Base-by-base conservation (phyloP, 768 basidiomycete genomes). In the Xerocomellus chrysenteron region DNA sequence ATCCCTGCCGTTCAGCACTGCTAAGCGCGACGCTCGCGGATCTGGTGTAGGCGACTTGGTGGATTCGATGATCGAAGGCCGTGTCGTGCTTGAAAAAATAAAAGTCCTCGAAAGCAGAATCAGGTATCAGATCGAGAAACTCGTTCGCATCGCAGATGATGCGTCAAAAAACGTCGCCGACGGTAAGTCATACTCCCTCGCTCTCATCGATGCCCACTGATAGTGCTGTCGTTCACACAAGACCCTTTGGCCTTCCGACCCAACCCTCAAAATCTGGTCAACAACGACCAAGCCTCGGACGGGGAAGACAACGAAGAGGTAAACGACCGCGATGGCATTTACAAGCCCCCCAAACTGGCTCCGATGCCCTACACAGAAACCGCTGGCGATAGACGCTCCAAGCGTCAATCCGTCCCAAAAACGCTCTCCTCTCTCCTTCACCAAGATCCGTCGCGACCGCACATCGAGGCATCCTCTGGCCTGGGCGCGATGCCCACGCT, bases 11-110 rank as follows among this genome's bases (percentile, higher is more conserved):
- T 92, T 93, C 64, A 79, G 83, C 21, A 21, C 21, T 21, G 21
- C 21, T 21, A 21, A 21, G 21, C 21, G 21, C 21, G 21, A 21
- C 21, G 21, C 21, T 21, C 21, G 21, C 21, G 21, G 21, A 21
- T 21, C 21, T 21, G 21, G 21, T 21, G 21, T 21, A 21, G 21
- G 21, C 3, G 92, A 95, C 69, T 65, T 92, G 7, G 86, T 94
- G 8, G 89, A 91, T 64, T 82, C 83, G 1, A 81, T 93, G 77
- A 80, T 95, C 33, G 85, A 96, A 66, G 80, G 82, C 21, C 84
- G 94, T 12, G 76, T 94, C 44, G 83, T 92, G 10, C 81, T 99
- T 44, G 97, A 99, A 68, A 98, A 97, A 75, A 80, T 90, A 47
- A 87, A 88, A 56, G 80, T 84, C 0, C 79, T 99, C 24, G 95